phyloP scores from a whole-genome alignment of 1,139 yeast species.

The Pichia sp. region DNA sequence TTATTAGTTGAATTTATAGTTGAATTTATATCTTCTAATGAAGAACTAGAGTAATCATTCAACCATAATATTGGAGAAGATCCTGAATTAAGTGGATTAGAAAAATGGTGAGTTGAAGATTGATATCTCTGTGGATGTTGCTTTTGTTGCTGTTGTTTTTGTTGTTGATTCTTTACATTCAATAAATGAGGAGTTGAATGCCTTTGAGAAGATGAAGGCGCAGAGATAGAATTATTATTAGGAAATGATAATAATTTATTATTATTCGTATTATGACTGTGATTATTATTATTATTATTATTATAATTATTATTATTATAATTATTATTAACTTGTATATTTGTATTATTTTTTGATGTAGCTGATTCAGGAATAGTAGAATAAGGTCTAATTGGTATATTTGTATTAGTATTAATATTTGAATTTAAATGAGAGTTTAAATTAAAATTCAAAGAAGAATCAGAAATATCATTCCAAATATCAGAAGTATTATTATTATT shows the following conservation, averaged over 20 bases:
- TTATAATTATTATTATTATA: not conserved
- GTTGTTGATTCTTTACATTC: not conserved
- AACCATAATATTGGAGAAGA: not conserved
- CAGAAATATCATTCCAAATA: not conserved
- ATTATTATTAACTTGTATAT: too few species aligned
- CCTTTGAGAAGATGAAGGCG: constrained; percentile 7
- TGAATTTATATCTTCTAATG: not conserved
- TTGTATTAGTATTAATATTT: not conserved
- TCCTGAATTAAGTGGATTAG: too few species aligned
- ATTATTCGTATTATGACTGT: not conserved
- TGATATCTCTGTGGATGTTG: not conserved
- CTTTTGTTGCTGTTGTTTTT: not conserved
- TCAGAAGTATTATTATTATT: not conserved
- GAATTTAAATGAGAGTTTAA: too few species aligned
- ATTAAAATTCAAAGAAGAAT: too few species aligned
- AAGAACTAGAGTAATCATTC: not conserved
- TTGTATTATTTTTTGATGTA: not conserved
- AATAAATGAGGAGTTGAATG: constrained; percentile 2
- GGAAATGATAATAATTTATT: too few species aligned
- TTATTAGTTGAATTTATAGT: not conserved
- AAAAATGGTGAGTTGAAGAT: not conserved
- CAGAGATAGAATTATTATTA: constrained; percentile 1
- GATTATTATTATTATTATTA: not conserved
- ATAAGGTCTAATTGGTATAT: not conserved
- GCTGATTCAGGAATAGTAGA: not conserved